Evolutionary conservation across 208 protist species (phyloP), one percentile per base, ranked within the genome.

Genomic region (Crithidia expoeki): DNA sequence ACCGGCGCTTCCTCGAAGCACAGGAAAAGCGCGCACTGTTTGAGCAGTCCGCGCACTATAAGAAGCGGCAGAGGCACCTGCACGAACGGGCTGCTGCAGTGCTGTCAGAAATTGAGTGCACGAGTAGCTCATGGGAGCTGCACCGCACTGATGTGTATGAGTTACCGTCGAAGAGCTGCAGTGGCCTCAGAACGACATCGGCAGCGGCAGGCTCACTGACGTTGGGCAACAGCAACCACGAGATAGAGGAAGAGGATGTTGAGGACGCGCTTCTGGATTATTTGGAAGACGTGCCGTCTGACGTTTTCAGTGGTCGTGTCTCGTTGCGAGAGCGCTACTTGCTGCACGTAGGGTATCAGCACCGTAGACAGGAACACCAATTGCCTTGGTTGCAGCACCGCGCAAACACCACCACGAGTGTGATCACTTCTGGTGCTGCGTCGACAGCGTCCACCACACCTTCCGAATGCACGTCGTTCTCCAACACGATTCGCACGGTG

Each of bases 261-360:
- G 86, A 93, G 57, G 86, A 93, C 36, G 51, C 62, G 10, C 75
- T 95, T 25, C 63, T 95, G 34, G 70, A 67, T 1, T 95, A 87
- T 67, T 62, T 95, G 10, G 70, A 72, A 27, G 84, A 86, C 23
- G 63, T 92, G 14, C 78, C 80, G 11, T 40, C 75, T 14, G 88
- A 93, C 16, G 84, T 91, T 44, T 95, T 93, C 69, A 64, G 81
- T 33, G 71, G 68, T 3, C 25, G 47, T 12, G 64, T 87, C 21
- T 89, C 86, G 5, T 73, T 95, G 40, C 87, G 90, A 0, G 81
- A 90, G 47, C 81, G 88, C 23, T 90, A 88, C 67, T 59, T 79
- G 21, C 74, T 89, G 1, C 71, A 90, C 50, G 62, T 70, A 30
- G 58, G 49, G 14, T 85, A 78, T 32, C 58, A 77, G 28, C 59